Percentiles rank a stretch among this genome's conserved stretches.
Evolutionary conservation across 371 early-diverging fungal genomes (phyloP).

Genomic region (Mycotypha africana): DNA sequence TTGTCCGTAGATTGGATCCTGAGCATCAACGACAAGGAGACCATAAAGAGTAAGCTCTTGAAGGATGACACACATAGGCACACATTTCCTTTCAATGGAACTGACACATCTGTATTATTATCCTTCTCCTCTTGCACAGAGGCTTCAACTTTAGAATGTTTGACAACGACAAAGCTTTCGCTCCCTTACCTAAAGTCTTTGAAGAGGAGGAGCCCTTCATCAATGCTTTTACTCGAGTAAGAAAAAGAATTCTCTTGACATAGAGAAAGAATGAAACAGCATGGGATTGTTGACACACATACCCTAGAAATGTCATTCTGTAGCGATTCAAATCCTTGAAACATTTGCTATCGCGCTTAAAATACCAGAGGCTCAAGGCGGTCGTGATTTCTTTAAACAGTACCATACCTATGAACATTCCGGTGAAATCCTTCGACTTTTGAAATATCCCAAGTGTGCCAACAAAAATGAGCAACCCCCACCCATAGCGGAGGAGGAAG

Average conservation of each 20-base stretch:
- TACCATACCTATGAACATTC: conserved; percentile 48
- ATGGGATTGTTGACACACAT: too few species aligned
- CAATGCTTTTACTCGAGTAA: conserved; percentile 34
- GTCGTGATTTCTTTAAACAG: conserved; percentile 46
- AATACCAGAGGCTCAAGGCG: conserved; percentile 52
- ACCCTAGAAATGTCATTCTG: conserved; percentile 42
- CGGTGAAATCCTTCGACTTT: conserved; percentile 48
- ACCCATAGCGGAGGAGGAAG: conserved; percentile 20
- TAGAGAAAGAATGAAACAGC: too few species aligned
- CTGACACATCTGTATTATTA: too few species aligned
- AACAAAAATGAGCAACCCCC: conserved; percentile 26
- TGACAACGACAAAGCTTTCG: conserved; percentile 33
- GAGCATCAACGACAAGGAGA: conserved; percentile 53
- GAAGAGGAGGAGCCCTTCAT: conserved; percentile 21
- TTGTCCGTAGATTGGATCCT: conserved; percentile 53
- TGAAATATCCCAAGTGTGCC: conserved; percentile 58
- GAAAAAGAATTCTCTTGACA: background rate
- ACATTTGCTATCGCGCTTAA: conserved; percentile 59
- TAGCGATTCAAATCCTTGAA: conserved; percentile 44
- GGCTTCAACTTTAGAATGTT: conserved; percentile 55
- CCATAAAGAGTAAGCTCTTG: conserved; percentile 52
- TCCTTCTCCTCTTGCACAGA: conserved; percentile 21
- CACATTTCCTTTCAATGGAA: too few species aligned
- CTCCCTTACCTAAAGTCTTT: conserved; percentile 33
- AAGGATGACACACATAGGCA: background rate